Evolutionary conservation across 2,329 filamentous ascomycete genomes (phyloP), one percentile per base, ranked within the genome.

Genomic region (Fusarium redolens): DNA sequence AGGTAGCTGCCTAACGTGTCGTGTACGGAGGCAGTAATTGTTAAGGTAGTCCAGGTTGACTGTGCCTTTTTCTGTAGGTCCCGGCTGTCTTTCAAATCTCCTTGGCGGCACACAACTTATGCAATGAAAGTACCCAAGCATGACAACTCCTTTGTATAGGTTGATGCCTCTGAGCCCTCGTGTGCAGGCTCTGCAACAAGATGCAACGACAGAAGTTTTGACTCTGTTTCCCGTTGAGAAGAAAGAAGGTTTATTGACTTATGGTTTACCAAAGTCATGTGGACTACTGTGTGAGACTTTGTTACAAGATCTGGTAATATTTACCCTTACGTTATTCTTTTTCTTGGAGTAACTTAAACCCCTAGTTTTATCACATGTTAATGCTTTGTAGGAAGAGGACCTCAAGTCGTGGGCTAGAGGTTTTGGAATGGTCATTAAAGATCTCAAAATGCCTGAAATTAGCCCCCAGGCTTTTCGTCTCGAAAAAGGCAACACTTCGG

Each of bases 401-500:
- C 69, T 77, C 48, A 73, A 75, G 47, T 65, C 63, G 17, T 77
- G 75, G 75, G 75, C 75, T 15, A 74, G 54, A 55, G 67, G 54
- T 31, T 68, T 77, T 48, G 75, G 75, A 13, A 69, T 77, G 61
- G 68, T 68, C 14, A 73, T 77, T 20, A 77, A 77, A 41, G 75
- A 77, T 54, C 62, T 77, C 18, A 62, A 60, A n/a, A 68, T 50
- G 40, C 75, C 75, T 47, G 75, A 77, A 35, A 77, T 77, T 43
- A 69, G 65, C n/a, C 75, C 75, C 10, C 75, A 77, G 51, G 75
- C 75, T 50, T 77, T 77, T 48, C 75, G 75, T 33, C 75, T 77
- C 50, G 75, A 77, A 30, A 77, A 77, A 44, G 71, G 71, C 61
- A 77, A 77, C 60, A 75, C 71, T n/a, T 77, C 75, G 25, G 66